phyloP scores from a whole-genome alignment of 176 grass and related monocot species.

The maize (Zea mays) region Zm-B73-REFERENCE-NAM-5.0 NC_050099.1:187635001-187635500 shows the following conservation, averaged over 20 bases:
- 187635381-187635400: background rate
- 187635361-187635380: background rate
- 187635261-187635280: background rate
- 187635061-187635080: background rate
- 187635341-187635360: background rate
- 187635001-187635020: background rate
- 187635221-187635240: background rate
- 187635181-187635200: background rate
- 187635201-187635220: background rate
- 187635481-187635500: background rate
- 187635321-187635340: conserved; percentile 18
- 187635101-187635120: background rate
- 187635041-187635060: background rate
- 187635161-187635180: background rate
- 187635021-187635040: conserved; percentile 10
- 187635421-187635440: background rate
- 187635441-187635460: background rate
- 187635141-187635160: background rate
- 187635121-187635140: background rate
- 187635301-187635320: background rate
- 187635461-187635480: background rate
- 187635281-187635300: background rate
- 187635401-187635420: background rate
- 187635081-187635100: background rate
- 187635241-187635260: background rate